Evolutionary conservation across 805 yeast species (phyloP).

Genomic region (Blastobotrys americana): DNA sequence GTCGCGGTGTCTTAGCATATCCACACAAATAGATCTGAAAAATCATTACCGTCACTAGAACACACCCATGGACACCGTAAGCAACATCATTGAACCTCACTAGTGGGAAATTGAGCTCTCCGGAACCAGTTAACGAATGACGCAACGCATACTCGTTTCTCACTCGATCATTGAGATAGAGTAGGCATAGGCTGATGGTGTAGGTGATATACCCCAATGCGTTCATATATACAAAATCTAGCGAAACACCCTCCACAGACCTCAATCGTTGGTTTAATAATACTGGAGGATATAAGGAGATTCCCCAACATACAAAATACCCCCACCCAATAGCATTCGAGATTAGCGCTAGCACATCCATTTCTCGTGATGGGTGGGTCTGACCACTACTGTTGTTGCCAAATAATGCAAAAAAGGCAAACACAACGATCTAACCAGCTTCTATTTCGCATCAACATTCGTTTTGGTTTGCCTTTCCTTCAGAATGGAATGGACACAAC

Average conservation of each 20-base stretch:
- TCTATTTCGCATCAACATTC: too few species aligned
- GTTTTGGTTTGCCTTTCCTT: too few species aligned
- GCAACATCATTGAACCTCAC: conserved; percentile 39
- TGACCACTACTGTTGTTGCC: too few species aligned
- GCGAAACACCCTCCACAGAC: conserved; percentile 33
- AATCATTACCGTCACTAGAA: conserved; percentile 31
- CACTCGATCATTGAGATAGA: conserved; percentile 29
- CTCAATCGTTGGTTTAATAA: conserved; percentile 26
- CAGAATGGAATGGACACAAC: too few species aligned
- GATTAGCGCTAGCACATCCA: conserved; percentile 1
- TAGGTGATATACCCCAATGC: conserved; percentile 32
- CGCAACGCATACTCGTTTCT: conserved; percentile 31
- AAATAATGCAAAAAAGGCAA: too few species aligned
- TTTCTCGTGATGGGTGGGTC: too few species aligned
- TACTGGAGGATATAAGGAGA: conserved; percentile 34
- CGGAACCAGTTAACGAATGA: conserved; percentile 19
- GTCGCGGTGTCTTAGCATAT: conserved; percentile 23
- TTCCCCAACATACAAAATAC: conserved; percentile 23
- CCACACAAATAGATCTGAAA: conserved; percentile 35
- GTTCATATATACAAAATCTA: conserved; percentile 32
- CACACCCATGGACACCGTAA: conserved; percentile 40
- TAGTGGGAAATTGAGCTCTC: conserved; percentile 31
- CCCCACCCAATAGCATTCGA: conserved; percentile 20
- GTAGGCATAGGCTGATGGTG: conserved; percentile 26
- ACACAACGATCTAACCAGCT: background rate